Percentiles rank a stretch among this genome's conserved stretches.
These are phyloP conservation scores for Dillenia turbinata DNA, from an alignment of 164 flowering plant species.

Conservation along the genomic window DNA sequence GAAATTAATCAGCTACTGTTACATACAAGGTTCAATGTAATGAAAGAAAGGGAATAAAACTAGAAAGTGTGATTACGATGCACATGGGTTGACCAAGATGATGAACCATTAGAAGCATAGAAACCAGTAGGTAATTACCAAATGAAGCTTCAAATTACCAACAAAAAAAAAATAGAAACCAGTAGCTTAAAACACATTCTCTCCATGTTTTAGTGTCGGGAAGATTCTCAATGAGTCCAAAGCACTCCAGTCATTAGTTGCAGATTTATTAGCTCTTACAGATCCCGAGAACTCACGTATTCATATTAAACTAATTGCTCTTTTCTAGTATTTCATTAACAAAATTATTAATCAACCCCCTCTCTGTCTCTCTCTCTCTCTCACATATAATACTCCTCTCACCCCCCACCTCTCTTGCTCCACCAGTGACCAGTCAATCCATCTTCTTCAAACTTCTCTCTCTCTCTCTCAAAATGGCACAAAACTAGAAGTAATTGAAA, in stretches of 20 bases:
- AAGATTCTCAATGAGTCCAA: conserved; percentile 47
- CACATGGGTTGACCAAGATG: conserved; percentile 15
- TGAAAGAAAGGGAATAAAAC: not conserved
- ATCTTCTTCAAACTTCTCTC: not conserved
- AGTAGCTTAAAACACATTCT: conserved; percentile 48
- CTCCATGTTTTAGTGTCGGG: conserved; percentile 62
- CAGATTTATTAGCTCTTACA: conserved; percentile 46
- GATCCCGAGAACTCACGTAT: conserved; percentile 57
- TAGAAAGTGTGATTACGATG: not conserved
- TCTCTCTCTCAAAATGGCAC: conserved; percentile 20
- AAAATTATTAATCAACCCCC: conserved; percentile 9
- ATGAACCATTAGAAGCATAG: not conserved
- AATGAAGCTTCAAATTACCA: too few species aligned
- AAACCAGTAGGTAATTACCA: too few species aligned
- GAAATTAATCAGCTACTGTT: too few species aligned
- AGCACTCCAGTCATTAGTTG: conserved; percentile 30
- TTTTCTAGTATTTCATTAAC: not conserved
- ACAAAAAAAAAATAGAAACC: too few species aligned
- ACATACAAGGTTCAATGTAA: not conserved
- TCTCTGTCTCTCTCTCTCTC: not conserved
- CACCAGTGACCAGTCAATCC: too few species aligned
- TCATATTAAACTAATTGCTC: not conserved
- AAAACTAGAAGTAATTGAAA: conserved; percentile 8
- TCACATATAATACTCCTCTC: too few species aligned
- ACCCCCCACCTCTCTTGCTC: too few species aligned